Conservation (phyloP, 306 rosid genomes). For the Abrus pulchellus region DNA sequence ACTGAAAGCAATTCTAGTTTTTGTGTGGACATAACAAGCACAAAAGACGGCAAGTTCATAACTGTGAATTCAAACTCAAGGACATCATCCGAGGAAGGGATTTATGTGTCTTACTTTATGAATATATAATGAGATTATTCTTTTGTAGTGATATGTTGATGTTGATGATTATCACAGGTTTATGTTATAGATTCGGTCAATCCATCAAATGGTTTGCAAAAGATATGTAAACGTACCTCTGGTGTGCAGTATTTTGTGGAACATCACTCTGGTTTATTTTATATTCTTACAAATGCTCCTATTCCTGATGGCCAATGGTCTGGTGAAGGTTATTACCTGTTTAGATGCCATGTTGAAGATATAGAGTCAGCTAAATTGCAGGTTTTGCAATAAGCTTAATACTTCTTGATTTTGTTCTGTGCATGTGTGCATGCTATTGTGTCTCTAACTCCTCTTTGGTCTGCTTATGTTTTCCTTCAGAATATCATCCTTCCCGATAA, state of each 20-base stretch:
- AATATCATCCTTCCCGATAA: constrained; percentile 71
- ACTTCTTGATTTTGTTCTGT: constrained; percentile 24
- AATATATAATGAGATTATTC: constrained; percentile 27
- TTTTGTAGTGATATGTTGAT: constrained; percentile 47
- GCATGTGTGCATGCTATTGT: constrained; percentile 28
- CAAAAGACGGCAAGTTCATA: constrained; percentile 97
- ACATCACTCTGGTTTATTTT: constrained; percentile 85
- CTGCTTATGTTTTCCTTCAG: constrained; percentile 58
- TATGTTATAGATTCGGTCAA: constrained; percentile 76
- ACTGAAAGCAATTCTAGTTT: constrained; percentile 81
- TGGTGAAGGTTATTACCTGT: constrained; percentile 80
- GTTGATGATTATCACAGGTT: constrained; percentile 72
- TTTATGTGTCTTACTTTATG: constrained; percentile 50
- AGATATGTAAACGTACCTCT: constrained; percentile 71
- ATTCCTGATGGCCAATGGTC: constrained; percentile 59
- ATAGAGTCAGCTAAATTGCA: constrained; percentile 67
- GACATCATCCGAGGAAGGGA: constrained; percentile 99
- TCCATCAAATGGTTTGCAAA: constrained; percentile 69
- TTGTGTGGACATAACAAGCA: constrained; percentile 93
- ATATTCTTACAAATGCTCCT: constrained; percentile 90
- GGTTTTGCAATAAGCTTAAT: constrained; percentile 57
- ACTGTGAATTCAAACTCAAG: constrained; percentile 98
- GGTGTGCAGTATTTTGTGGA: constrained; percentile 86
- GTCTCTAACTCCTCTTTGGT: constrained; percentile 44
- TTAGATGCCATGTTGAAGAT: constrained; percentile 71